Evolutionary conservation across 352 stramenopile species (phyloP).

Genomic region (Sclerospora graminicola): DNA sequence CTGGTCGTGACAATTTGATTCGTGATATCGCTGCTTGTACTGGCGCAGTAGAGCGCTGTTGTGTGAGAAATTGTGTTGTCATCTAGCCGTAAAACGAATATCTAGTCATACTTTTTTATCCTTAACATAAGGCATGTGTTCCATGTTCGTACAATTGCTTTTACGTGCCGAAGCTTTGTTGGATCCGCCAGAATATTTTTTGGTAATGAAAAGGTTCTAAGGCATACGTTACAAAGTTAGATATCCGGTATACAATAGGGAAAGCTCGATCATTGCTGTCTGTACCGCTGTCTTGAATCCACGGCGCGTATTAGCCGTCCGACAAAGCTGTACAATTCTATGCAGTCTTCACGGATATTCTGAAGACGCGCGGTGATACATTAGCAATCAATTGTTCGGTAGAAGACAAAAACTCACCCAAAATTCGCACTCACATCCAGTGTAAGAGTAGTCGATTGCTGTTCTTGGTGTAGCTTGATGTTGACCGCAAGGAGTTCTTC

Average conservation of each 20-base stretch:
- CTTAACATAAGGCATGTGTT: background rate
- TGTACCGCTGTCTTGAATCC: conserved; percentile 17
- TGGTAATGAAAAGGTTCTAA: conserved; percentile 15
- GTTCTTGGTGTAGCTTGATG: conserved; percentile 26
- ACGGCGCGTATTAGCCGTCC: conserved; percentile 27
- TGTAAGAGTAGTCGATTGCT: conserved; percentile 17
- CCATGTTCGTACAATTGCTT: conserved; percentile 44
- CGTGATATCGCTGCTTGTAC: no score
- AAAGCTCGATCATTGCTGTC: no score
- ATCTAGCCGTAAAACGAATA: conserved; percentile 21
- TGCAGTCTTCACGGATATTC: conserved; percentile 55
- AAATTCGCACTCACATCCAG: no score
- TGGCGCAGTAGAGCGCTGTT: conserved; percentile 1
- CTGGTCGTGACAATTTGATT: conserved; percentile 28
- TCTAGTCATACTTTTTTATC: no score
- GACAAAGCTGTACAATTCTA: conserved; percentile 59
- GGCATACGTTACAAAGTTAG: conserved; percentile 1
- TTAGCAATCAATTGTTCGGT: no score
- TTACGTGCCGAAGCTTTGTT: conserved; percentile 56
- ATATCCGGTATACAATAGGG: no score
- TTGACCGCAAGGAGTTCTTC: conserved; percentile 28
- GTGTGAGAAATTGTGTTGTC: conserved; percentile 18
- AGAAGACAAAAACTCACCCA: no score
- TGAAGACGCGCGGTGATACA: no score
- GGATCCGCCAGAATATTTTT: conserved; percentile 70